A percentile compares a stretch with the other conserved stretches of the same genome.
These are phyloP conservation scores for Hymenoscyphus albidus DNA, from an alignment of 2,329 filamentous ascomycete species.

Conservation along the genomic window DNA sequence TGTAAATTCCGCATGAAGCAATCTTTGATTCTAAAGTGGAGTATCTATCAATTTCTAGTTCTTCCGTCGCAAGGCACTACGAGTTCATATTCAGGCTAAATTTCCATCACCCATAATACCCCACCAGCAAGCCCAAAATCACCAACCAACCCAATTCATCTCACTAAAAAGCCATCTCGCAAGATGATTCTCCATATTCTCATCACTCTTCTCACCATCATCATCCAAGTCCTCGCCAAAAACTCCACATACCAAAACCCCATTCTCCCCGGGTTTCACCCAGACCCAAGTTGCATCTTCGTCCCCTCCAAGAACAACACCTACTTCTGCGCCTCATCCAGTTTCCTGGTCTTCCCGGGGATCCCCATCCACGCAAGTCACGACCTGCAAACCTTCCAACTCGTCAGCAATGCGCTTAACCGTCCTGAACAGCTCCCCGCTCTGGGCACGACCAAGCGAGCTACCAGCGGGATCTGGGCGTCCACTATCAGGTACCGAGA, in stretches of 20 bases:
- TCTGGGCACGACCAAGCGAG: constrained; percentile 32
- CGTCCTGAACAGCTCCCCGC: constrained; percentile 40
- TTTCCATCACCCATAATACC: neutral
- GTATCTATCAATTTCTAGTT: neutral
- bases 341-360: constrained; percentile 41
- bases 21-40: neutral
- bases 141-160: neutral
- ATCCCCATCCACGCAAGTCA: constrained; percentile 46
- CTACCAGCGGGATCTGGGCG: constrained; percentile 45
- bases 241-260: constrained; percentile 36
- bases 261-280: constrained; percentile 42
- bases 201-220: neutral
- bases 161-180: neutral
- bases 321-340: constrained; percentile 40
- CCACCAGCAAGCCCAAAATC: neutral
- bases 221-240: neutral
- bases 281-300: constrained; percentile 41
- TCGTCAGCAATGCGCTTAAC: constrained; percentile 39
- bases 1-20: neutral
- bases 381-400: constrained; percentile 48
- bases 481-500: constrained; percentile 43
- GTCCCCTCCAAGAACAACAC: constrained; percentile 35
- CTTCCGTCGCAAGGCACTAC: constrained; percentile 8
- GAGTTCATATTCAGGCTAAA: constrained; percentile 14
- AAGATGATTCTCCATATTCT: constrained; percentile 8